Conservation (phyloP, 768 basidiomycete species). For the Mycena floridula region DNA sequence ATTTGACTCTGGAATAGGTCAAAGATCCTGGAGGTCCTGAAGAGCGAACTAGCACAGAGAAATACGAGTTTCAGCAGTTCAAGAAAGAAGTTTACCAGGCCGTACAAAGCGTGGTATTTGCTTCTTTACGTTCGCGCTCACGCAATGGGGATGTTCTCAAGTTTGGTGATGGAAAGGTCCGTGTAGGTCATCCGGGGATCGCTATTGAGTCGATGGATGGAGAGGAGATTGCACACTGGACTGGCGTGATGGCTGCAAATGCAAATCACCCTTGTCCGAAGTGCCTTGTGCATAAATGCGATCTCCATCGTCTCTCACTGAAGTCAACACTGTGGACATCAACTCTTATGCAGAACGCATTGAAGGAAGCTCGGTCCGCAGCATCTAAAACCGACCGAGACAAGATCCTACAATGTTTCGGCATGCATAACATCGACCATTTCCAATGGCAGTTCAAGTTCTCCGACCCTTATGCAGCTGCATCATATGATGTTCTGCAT, state of each 20-base stretch:
- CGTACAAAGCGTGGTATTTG: constrained; percentile 17
- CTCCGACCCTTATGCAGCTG: constrained; percentile 6
- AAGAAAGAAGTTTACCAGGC: constrained; percentile 24
- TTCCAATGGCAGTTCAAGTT: background rate
- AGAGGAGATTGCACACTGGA: constrained; percentile 22
- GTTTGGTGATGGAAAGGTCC: constrained; percentile 14
- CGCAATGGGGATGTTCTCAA: constrained; percentile 16
- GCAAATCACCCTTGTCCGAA: constrained; percentile 24
- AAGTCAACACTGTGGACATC: background rate
- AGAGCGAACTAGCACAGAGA: constrained; percentile 12
- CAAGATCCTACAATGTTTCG: background rate
- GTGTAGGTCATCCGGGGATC: constrained; percentile 21
- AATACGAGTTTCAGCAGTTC: constrained; percentile 17
- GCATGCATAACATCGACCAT: background rate
- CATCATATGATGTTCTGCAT: constrained; percentile 7
- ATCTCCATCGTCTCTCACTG: constrained; percentile 11
- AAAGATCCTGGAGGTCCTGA: constrained; percentile 18
- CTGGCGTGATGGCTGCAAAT: constrained; percentile 15
- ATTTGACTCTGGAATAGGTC: no score
- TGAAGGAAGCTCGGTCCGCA: background rate
- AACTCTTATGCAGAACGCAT: background rate
- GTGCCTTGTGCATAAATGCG: constrained; percentile 17
- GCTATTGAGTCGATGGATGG: constrained; percentile 22
- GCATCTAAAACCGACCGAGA: background rate
- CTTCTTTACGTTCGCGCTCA: constrained; percentile 11